A percentile compares a stretch with the other conserved stretches of the same genome.
Evolutionary conservation across 2,329 filamentous ascomycete species (phyloP).

Genomic region (Shiraia sp.): DNA sequence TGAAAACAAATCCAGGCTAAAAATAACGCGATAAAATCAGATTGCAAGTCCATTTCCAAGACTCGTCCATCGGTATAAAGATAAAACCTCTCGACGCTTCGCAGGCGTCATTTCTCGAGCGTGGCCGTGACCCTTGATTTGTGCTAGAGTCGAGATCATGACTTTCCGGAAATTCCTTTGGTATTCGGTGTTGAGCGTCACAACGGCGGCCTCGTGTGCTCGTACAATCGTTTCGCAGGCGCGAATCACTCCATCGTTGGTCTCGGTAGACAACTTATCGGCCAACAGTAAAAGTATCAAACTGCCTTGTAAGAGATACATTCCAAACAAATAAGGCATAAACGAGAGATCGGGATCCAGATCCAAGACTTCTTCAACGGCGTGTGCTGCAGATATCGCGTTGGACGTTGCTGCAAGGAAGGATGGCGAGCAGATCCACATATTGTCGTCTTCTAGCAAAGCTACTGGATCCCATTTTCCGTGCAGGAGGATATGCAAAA

Average conservation of each 20-base stretch:
- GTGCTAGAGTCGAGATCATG: slow-evolving; percentile 48
- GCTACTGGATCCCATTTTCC: slow-evolving; percentile 95
- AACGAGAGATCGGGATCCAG: slow-evolving; percentile 90
- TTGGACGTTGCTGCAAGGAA: slow-evolving; percentile 87
- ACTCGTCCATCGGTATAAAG: slow-evolving; percentile 58
- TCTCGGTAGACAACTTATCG: slow-evolving; percentile 84
- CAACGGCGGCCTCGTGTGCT: slow-evolving; percentile 91
- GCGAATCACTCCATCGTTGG: slow-evolving; percentile 78
- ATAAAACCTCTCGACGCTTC: slow-evolving; percentile 54
- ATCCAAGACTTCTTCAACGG: slow-evolving; percentile 82
- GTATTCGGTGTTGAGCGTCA: slow-evolving; percentile 93
- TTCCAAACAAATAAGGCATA: slow-evolving; percentile 96
- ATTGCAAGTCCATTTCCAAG: slow-evolving; percentile 47
- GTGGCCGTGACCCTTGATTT: slow-evolving; percentile 43
- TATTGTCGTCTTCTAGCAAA: slow-evolving; percentile 84
- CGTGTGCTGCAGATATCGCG: slow-evolving; percentile 85
- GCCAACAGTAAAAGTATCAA: slow-evolving; percentile 85
- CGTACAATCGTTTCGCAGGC: slow-evolving; percentile 92
- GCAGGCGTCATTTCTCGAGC: slow-evolving; percentile 42
- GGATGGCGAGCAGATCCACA: slow-evolving; percentile 88
- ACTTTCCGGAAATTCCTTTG: slow-evolving; percentile 64
- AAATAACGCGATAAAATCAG: slow-evolving; percentile 8
- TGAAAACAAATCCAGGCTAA: no score
- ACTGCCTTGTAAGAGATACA: slow-evolving; percentile 87
- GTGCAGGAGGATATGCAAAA: slow-evolving; percentile 83